These are phyloP conservation scores for Apodospora peruviana DNA, from an alignment of 495 filamentous ascomycete species.

Conservation along the genomic window DNA sequence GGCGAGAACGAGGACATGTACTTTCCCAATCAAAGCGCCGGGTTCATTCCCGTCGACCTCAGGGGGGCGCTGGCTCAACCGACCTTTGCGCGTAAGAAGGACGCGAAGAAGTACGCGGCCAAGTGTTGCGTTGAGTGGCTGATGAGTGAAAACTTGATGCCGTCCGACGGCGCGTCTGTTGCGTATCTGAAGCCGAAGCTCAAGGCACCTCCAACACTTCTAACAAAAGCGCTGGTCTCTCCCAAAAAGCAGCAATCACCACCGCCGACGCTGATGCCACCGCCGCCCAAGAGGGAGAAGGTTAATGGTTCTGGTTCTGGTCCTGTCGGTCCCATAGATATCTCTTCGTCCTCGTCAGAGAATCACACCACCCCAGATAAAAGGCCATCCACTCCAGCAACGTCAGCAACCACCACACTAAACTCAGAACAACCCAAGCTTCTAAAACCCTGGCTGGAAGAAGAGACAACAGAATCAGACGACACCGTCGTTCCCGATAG, in stretches of 20 bases:
- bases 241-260: background rate
- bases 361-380: no score
- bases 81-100: constrained; percentile 33
- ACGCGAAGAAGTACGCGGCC: constrained; percentile 41
- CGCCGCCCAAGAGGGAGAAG: background rate
- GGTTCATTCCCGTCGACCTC: constrained; percentile 9
- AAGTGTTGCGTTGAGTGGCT: constrained; percentile 38
- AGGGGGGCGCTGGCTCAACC: constrained; percentile 6
- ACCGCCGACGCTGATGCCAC: background rate
- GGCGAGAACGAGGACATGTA: constrained; percentile 5
- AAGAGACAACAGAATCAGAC: no score
- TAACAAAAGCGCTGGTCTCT: background rate
- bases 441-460: no score
- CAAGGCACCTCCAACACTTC: background rate
- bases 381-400: background rate
- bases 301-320: background rate
- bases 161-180: constrained; percentile 10
- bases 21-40: constrained; percentile 24
- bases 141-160: constrained; percentile 19
- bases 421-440: background rate
- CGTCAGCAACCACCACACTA: background rate
- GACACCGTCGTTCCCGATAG: no score
- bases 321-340: no score
- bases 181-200: constrained; percentile 5
- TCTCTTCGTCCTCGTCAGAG: no score